A percentile compares a stretch with the other conserved stretches of the same genome.
phyloP scores from a whole-genome alignment of 331 rosid species.

The Rosa hybrid region DNA sequence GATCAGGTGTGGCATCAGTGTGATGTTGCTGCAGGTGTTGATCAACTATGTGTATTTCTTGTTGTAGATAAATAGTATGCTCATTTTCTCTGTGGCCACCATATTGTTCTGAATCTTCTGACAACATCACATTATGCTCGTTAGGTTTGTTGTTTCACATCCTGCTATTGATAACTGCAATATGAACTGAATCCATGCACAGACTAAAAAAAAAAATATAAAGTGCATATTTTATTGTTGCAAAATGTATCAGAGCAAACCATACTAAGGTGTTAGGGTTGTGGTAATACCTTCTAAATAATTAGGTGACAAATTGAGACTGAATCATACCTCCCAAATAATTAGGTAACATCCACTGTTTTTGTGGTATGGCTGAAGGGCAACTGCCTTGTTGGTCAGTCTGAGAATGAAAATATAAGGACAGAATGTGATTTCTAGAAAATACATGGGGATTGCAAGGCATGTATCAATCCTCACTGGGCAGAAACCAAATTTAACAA shows the following conservation, averaged over 20 bases:
- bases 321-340: background rate
- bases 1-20: no score
- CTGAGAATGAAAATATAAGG: background rate
- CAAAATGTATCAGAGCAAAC: background rate
- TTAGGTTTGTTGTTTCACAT: constrained; percentile 15
- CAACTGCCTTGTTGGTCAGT: background rate
- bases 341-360: background rate
- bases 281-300: background rate
- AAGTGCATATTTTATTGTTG: background rate
- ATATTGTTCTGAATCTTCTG: constrained; percentile 6
- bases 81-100: constrained; percentile 10
- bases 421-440: no score
- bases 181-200: background rate
- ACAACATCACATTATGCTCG: background rate
- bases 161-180: background rate
- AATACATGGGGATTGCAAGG: no score
- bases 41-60: no score
- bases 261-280: background rate
- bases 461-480: no score
- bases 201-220: background rate
- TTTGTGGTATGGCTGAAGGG: background rate
- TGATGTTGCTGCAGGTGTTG: no score
- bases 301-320: background rate
- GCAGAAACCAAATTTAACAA: no score
- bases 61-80: background rate